A percentile compares a stretch with the other conserved stretches of the same genome.
Evolutionary conservation across 108 stramenopile genomes (phyloP).

Genomic region (Discostella stelligeroides): DNA sequence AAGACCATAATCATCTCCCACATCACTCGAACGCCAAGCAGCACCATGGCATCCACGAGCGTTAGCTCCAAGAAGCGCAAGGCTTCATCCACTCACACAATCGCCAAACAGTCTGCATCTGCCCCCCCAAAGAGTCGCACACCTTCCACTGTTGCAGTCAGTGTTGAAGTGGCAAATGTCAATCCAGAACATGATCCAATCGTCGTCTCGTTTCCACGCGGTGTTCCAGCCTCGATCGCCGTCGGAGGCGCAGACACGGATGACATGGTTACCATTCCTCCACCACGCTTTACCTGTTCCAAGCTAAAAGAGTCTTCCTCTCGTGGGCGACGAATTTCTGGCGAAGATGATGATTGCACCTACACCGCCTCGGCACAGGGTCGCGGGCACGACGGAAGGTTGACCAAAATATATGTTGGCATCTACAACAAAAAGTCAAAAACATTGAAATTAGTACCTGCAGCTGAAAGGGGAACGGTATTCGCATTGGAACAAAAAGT

Average conservation of each 20-base stretch:
- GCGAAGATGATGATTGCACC: constrained; percentile 51
- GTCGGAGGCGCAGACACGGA: constrained; percentile 1
- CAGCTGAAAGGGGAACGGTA: constrained; percentile 67
- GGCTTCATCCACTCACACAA: background rate
- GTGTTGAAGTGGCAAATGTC: constrained; percentile 28
- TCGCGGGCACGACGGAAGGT: constrained; percentile 63
- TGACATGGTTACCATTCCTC: background rate
- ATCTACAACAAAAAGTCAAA: constrained; percentile 62
- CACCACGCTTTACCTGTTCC: constrained; percentile 46
- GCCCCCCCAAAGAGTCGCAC: background rate
- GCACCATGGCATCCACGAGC: background rate
- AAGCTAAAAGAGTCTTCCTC: constrained; percentile 35
- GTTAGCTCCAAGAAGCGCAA: constrained; percentile 2
- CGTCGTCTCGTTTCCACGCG: constrained; percentile 80
- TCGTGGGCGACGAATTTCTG: constrained; percentile 38
- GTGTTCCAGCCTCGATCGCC: constrained; percentile 53
- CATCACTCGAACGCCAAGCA: background rate
- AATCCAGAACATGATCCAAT: constrained; percentile 59
- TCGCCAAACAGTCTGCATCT: background rate
- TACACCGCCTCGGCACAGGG: constrained; percentile 49
- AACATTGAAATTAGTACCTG: constrained; percentile 53
- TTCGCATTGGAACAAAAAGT: constrained; percentile 74
- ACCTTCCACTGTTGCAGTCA: background rate
- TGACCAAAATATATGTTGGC: constrained; percentile 70
- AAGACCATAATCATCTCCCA: too few relatives aligned